Evolutionary conservation across 2,329 filamentous ascomycete species (phyloP), one percentile per base, ranked within the genome.

Genomic region (Colletotrichum somersetense): DNA sequence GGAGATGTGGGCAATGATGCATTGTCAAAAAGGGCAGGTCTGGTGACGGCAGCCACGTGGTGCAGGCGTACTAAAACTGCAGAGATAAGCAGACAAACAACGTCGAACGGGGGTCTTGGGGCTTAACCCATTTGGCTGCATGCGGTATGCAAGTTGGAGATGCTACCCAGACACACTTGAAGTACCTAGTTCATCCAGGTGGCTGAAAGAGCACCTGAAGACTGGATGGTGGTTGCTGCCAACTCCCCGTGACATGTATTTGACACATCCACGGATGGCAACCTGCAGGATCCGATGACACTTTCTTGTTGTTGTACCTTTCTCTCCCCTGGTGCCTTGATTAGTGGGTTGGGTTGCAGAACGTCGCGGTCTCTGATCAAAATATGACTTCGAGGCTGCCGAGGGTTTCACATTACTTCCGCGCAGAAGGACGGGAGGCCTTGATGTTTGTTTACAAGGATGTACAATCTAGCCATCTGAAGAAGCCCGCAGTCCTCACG

Each of bases 41-140:
- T 52, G 62, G 46, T 59, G 52, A 71, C 44, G 53, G 38, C 33
- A 20, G 65, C 65, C 69, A 71, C 69, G 69, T 71, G 65, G 69
- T 71, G 35, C 58, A 26, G 14, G 52, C 26, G 14, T 46, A 61
- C 65, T 68, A 68, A 30, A 38, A 44, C 20, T 40, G 52, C 62
- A 62, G 44, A 52, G 35, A 59, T 26, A 62, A 46, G n/a, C 58
- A 20, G 23, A 53, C 8, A 50, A 35, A 14, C 50, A 35, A 35
- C 38, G 11, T 40, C 23, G 16, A 53, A 53, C 8, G 38, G 35
- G 33, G 23, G n/a, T 30, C 38, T 38, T 56, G 30, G 48, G 35
- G n/a, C 30, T 40, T 50, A 56, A 35, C 35, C 50, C 18, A 20
- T 52, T 8, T 30, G 67, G 48, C 44, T 46, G 52, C 52, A 48